phyloP scores from a whole-genome alignment of 2,329 filamentous ascomycete species.

The Metarhizium album region DNA sequence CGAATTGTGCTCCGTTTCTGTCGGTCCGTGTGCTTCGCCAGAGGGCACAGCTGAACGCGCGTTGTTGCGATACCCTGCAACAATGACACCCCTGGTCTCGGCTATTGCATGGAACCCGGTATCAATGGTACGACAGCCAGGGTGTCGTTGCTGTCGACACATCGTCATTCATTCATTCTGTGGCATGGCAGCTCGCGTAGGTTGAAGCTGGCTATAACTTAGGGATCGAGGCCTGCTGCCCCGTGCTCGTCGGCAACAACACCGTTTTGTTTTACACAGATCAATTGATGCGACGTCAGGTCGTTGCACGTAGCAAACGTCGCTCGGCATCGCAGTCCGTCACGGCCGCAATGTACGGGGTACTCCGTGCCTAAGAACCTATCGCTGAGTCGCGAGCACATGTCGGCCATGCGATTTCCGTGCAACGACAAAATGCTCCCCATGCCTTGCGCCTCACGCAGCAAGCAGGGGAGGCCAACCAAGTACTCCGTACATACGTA shows the following conservation, averaged over 20 bases:
- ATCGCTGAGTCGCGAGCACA: not conserved
- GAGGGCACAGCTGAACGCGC: not conserved
- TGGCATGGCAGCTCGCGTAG: not conserved
- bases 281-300: too few species aligned
- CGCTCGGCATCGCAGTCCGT: too few species aligned
- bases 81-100: not conserved
- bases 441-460: not conserved
- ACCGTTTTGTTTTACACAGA: too few species aligned
- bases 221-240: too few species aligned
- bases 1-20: not conserved
- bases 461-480: not conserved
- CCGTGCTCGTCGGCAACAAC: too few species aligned
- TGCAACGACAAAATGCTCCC: not conserved
- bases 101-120: not conserved
- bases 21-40: not conserved
- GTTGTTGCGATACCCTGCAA: not conserved
- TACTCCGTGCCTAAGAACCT: too few species aligned
- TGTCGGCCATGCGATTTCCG: not conserved
- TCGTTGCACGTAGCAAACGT: too few species aligned
- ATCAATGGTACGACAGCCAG: not conserved
- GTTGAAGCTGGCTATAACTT: too few species aligned
- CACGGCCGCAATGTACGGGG: too few species aligned
- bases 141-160: not conserved
- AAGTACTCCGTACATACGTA: too few species aligned
- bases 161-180: not conserved